Conservation (phyloP, 129 eudicot genomes). For the Helianthus tuberosus region DNA sequence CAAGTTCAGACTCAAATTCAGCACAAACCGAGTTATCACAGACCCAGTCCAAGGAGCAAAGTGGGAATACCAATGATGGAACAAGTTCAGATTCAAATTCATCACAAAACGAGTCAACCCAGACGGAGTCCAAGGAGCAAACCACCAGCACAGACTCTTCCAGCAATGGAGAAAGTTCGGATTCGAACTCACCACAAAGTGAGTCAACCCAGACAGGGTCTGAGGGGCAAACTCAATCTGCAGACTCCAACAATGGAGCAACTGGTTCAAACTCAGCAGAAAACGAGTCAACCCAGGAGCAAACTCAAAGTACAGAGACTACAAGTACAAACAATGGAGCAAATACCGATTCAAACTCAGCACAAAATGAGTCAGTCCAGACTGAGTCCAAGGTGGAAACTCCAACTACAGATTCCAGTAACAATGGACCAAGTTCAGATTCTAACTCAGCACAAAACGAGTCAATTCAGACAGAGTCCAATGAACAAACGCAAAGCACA, state of each 20-base stretch:
- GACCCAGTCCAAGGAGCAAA: slow-evolving; percentile 27
- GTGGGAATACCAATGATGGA: slow-evolving; percentile 20
- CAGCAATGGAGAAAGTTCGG: slow-evolving; percentile 17
- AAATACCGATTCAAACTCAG: slow-evolving; percentile 36
- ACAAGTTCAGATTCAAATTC: slow-evolving; percentile 15
- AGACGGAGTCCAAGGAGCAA: slow-evolving; percentile 27
- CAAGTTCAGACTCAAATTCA: slow-evolving; percentile 7
- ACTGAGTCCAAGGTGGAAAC: slow-evolving; percentile 15
- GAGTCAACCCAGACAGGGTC: slow-evolving; percentile 35
- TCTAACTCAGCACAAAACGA: slow-evolving; percentile 28
- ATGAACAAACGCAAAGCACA: slow-evolving; percentile 24
- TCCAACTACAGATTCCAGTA: neutral
- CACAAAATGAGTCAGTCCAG: slow-evolving; percentile 30
- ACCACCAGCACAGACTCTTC: slow-evolving; percentile 6
- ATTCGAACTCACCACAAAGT: slow-evolving; percentile 18
- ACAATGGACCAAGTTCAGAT: slow-evolving; percentile 17
- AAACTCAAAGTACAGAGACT: slow-evolving; percentile 22
- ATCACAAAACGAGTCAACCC: slow-evolving; percentile 28
- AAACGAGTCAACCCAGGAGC: slow-evolving; percentile 23
- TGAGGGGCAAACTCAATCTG: slow-evolving; percentile 21
- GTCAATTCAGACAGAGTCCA: slow-evolving; percentile 36
- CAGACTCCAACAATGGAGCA: slow-evolving; percentile 1
- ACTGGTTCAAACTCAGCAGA: slow-evolving; percentile 39
- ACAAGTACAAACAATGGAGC: neutral
- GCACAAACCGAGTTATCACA: slow-evolving; percentile 25